These are phyloP conservation scores for Stagonosporopsis tanaceti DNA, from an alignment of 2,329 filamentous ascomycete genomes.

Conservation along the genomic window DNA sequence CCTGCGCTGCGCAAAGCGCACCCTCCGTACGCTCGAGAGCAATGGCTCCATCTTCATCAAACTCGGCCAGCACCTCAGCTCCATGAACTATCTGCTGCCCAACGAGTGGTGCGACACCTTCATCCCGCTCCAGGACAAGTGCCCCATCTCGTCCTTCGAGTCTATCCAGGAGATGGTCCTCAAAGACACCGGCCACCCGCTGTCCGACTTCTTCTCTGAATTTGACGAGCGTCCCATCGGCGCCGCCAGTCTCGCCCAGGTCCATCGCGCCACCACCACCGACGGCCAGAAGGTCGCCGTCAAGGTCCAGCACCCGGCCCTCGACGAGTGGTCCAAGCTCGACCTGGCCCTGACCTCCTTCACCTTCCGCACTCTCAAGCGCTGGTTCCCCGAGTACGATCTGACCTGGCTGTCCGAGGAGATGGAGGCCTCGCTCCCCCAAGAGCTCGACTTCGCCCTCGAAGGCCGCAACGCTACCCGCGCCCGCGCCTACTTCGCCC, in stretches of 20 bases:
- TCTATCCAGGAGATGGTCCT: slow-evolving; percentile 88
- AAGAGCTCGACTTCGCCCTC: slow-evolving; percentile 87
- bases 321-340: slow-evolving; percentile 89
- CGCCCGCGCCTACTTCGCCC: slow-evolving; percentile 81
- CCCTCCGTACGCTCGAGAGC: slow-evolving; percentile 85
- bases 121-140: slow-evolving; percentile 93
- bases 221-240: slow-evolving; percentile 85
- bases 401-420: slow-evolving; percentile 94
- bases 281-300: slow-evolving; percentile 90
- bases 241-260: slow-evolving; percentile 92
- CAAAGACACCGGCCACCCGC: slow-evolving; percentile 78
- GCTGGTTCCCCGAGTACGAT: slow-evolving; percentile 97
- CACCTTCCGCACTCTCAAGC: slow-evolving; percentile 87
- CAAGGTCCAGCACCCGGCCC: slow-evolving; percentile 90
- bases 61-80: slow-evolving; percentile 92
- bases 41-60: slow-evolving; percentile 99
- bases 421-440: slow-evolving; percentile 88
- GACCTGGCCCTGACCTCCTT: slow-evolving; percentile 87
- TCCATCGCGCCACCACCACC: slow-evolving; percentile 85
- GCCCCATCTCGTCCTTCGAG: slow-evolving; percentile 87
- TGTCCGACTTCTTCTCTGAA: slow-evolving; percentile 85
- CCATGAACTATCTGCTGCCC: slow-evolving; percentile 93
- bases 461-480: slow-evolving; percentile 86
- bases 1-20: slow-evolving; percentile 88
- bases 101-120: slow-evolving; percentile 95